A percentile compares a stretch with the other conserved stretches of the same genome.
Evolutionary conservation across 148 eudicot genomes (phyloP).

Genomic region (Rhododendron kiyosumense): DNA sequence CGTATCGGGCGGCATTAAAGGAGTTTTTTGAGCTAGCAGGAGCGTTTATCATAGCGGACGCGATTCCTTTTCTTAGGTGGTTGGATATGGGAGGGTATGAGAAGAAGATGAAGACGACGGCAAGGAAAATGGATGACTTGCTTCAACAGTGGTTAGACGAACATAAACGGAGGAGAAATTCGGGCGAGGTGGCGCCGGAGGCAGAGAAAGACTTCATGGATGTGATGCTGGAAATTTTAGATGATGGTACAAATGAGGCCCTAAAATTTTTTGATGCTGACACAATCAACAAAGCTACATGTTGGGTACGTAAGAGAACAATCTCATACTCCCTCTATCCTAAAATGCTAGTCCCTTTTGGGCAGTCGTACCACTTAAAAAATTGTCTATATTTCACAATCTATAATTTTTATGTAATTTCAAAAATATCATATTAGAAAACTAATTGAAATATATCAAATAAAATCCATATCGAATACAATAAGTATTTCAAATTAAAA

Average conservation of each 20-base stretch:
- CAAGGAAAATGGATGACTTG: background rate
- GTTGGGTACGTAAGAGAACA: background rate
- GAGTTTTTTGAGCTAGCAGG: slow-evolving; percentile 14
- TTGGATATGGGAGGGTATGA: slow-evolving; percentile 14
- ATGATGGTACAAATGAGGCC: background rate
- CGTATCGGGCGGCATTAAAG: background rate
- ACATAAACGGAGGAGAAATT: background rate
- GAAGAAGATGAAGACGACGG: slow-evolving; percentile 16
- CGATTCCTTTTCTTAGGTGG: slow-evolving; percentile 16
- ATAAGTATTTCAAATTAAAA: no score
- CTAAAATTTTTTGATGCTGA: background rate
- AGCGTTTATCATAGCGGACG: slow-evolving; percentile 13
- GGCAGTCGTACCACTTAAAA: no score
- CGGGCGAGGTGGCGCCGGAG: background rate
- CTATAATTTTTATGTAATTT: no score
- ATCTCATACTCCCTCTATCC: background rate
- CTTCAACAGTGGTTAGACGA: slow-evolving; percentile 11
- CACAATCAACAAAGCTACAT: background rate
- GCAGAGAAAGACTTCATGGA: background rate
- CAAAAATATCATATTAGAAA: no score
- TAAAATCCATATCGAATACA: no score
- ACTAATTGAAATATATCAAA: no score
- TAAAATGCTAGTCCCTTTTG: no score
- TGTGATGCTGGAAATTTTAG: background rate
- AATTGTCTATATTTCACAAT: no score